Evolutionary conservation across 345 rosid species (phyloP).

Genomic region (Arabidopsis arenosa): DNA sequence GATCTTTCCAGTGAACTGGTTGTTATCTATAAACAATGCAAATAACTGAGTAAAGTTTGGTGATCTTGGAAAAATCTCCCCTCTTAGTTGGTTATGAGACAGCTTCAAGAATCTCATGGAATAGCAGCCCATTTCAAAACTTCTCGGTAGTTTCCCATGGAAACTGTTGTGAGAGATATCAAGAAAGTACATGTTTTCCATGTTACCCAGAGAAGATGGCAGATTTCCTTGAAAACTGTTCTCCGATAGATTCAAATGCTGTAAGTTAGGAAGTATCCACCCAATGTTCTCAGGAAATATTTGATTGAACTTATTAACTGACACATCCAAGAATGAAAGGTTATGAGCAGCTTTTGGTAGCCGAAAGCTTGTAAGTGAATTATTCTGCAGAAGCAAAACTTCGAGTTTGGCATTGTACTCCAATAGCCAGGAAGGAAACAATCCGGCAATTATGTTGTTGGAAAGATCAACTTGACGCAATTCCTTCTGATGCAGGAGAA

Average conservation of each 20-base stretch:
- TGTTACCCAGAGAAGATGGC: too few relatives aligned
- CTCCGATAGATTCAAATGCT: neutral
- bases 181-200: too few relatives aligned
- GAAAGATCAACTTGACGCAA: neutral
- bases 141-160: too few relatives aligned
- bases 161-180: too few relatives aligned
- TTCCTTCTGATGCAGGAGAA: neutral
- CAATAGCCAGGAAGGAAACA: neutral
- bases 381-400: neutral
- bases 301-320: neutral
- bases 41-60: rapidly evolving
- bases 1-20: neutral
- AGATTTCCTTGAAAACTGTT: too few relatives aligned
- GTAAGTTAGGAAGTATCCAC: neutral
- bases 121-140: too few relatives aligned
- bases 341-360: neutral
- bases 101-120: too few relatives aligned
- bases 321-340: too few relatives aligned
- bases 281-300: neutral
- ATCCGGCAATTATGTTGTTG: neutral
- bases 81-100: too few relatives aligned
- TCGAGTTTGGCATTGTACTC: neutral
- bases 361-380: neutral
- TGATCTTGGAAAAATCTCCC: neutral
- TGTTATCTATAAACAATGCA: neutral